Percentiles rank a stretch among this genome's conserved stretches.
phyloP scores from a whole-genome alignment of 768 basidiomycete genomes.

The Phanerodontia chrysosporium region DNA sequence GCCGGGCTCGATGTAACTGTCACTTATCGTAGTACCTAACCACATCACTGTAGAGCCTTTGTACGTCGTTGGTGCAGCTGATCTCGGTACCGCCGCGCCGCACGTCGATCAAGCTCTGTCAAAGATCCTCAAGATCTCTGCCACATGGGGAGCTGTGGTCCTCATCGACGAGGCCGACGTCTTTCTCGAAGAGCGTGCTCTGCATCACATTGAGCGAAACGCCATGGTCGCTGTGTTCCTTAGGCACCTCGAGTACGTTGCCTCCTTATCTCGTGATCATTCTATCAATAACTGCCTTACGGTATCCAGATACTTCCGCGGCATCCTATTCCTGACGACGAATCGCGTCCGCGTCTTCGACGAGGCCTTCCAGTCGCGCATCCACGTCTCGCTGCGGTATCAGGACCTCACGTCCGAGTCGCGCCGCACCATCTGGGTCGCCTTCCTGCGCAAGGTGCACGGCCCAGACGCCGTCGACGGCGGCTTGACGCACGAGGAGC shows the following conservation, averaged over 20 bases:
- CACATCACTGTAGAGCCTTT: constrained; percentile 23
- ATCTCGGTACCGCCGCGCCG: constrained; percentile 30
- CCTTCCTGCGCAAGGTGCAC: constrained; percentile 45
- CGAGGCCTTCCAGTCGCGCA: constrained; percentile 30
- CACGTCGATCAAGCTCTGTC: constrained; percentile 26
- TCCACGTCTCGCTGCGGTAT: constrained; percentile 48
- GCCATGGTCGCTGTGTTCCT: constrained; percentile 66
- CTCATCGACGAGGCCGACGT: constrained; percentile 52
- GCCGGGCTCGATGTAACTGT: neutral
- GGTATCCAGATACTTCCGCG: constrained; percentile 24
- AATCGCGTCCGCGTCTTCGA: constrained; percentile 35
- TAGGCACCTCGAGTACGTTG: constrained; percentile 22
- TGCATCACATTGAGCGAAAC: constrained; percentile 62
- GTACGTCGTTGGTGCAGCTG: constrained; percentile 31
- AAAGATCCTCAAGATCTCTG: constrained; percentile 28
- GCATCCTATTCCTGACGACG: constrained; percentile 38
- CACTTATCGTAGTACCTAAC: too few relatives aligned
- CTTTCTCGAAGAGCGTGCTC: constrained; percentile 64
- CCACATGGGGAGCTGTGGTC: constrained; percentile 31
- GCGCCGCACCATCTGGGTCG: constrained; percentile 57
- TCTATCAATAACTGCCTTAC: neutral
- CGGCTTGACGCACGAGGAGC: constrained; percentile 37
- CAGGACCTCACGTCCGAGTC: constrained; percentile 50
- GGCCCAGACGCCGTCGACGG: constrained; percentile 17
- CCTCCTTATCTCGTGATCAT: neutral